phyloP scores from a whole-genome alignment of 306 rosid species.

The Comarum palustre region DNA sequence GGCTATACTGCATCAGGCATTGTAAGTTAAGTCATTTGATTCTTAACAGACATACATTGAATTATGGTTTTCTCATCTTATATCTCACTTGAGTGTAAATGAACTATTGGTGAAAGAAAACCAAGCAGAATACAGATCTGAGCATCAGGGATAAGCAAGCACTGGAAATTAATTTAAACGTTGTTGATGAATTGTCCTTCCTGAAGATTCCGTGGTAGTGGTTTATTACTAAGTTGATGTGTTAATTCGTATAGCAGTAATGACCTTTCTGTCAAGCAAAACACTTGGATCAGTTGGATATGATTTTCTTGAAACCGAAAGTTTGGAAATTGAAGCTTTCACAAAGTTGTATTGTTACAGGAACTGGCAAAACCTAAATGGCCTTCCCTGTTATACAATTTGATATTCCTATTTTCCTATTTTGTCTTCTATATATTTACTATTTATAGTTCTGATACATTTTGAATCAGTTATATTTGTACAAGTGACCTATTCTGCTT shows the following conservation, averaged over 20 bases:
- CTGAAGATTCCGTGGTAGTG: not conserved
- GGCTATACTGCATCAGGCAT: not conserved
- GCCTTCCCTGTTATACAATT: not conserved
- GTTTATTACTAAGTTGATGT: not conserved
- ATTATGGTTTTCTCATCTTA: not conserved
- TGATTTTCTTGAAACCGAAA: not conserved
- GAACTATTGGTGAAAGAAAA: not conserved
- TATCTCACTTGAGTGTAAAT: not conserved
- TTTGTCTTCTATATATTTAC: not conserved
- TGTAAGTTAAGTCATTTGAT: not conserved
- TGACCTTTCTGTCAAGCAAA: not conserved
- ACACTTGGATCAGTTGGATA: not conserved
- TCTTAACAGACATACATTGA: not conserved
- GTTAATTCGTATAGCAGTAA: not conserved
- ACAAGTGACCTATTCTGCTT: too few species aligned
- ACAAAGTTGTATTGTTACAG: not conserved
- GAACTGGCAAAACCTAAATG: not conserved
- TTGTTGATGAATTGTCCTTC: not conserved
- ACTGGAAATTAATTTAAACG: not conserved
- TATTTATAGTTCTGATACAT: not conserved
- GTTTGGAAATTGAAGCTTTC: not conserved
- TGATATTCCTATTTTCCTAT: too few species aligned
- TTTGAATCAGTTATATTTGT: too few species aligned
- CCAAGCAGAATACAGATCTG: not conserved
- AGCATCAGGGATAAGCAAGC: not conserved